Evolutionary conservation across 441 rosid genomes (phyloP).

Genomic region (Brassica hybrid): DNA sequence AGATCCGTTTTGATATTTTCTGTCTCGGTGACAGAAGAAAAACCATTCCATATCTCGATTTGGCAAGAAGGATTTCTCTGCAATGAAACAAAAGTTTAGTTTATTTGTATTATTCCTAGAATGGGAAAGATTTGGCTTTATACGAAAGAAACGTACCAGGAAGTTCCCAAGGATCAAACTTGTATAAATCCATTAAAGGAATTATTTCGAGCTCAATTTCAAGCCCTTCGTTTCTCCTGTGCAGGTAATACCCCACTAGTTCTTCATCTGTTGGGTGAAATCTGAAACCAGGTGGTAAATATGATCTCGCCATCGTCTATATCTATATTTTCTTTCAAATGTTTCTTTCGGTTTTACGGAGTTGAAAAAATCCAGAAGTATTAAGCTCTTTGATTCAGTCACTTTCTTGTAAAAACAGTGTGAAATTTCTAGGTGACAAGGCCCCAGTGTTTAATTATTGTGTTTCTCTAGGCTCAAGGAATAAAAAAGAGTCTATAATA

Average conservation of each 20-base stretch:
- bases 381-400: constrained; percentile 33
- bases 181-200: constrained; percentile 78
- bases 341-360: constrained; percentile 45
- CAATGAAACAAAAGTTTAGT: constrained; percentile 11
- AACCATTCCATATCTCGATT: constrained; percentile 88
- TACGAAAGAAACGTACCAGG: constrained; percentile 65
- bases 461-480: constrained; percentile 39
- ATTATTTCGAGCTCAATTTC: constrained; percentile 86
- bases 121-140: background rate
- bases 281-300: constrained; percentile 84
- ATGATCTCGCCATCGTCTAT: constrained; percentile 63
- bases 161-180: constrained; percentile 94
- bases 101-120: background rate
- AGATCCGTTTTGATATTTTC: constrained; percentile 70
- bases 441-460: constrained; percentile 34
- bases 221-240: constrained; percentile 67
- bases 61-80: constrained; percentile 84
- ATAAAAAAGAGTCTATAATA: background rate
- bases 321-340: constrained; percentile 27
- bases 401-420: constrained; percentile 57
- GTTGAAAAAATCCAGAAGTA: background rate
- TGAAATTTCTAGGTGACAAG: constrained; percentile 44
- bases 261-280: constrained; percentile 80
- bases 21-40: constrained; percentile 79
- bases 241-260: constrained; percentile 68